phyloP scores from a whole-genome alignment of 768 basidiomycete genomes.

The Phlebiopsis flavidoalba region DNA sequence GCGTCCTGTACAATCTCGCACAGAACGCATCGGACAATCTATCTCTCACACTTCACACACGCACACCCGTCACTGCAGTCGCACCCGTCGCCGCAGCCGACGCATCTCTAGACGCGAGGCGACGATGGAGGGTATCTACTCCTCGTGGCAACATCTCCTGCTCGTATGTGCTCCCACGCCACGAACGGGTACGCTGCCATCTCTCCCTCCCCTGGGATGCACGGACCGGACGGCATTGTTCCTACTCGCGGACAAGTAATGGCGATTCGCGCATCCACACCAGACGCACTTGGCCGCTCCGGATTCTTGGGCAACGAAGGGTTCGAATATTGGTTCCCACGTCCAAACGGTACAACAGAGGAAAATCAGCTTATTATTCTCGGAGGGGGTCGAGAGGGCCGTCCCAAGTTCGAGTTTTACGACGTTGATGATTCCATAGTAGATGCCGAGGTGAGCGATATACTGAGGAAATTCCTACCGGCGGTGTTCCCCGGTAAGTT shows the following conservation, averaged over 20 bases:
- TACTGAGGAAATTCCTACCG: slow-evolving; percentile 57
- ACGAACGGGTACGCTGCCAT: slow-evolving; percentile 82
- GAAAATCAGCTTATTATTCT: slow-evolving; percentile 50
- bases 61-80: slow-evolving; percentile 59
- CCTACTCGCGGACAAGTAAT: slow-evolving; percentile 72
- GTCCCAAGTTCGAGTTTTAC: slow-evolving; percentile 45
- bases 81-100: slow-evolving; percentile 6
- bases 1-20: slow-evolving; percentile 50
- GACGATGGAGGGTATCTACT: slow-evolving; percentile 54
- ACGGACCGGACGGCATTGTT: slow-evolving; percentile 49
- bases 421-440: slow-evolving; percentile 54
- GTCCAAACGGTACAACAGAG: slow-evolving; percentile 30
- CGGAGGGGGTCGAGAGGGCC: slow-evolving; percentile 57
- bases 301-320: slow-evolving; percentile 43
- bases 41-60: slow-evolving; percentile 59
- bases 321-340: slow-evolving; percentile 78
- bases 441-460: slow-evolving; percentile 40
- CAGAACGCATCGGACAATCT: slow-evolving; percentile 25
- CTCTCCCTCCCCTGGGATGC: slow-evolving; percentile 70
- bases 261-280: slow-evolving; percentile 35
- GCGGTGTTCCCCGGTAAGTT: slow-evolving; percentile 50
- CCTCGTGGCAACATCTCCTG: slow-evolving; percentile 59
- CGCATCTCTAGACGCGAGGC: slow-evolving; percentile 6
- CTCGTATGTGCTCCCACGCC: slow-evolving; percentile 73
- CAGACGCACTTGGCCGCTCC: slow-evolving; percentile 28